Evolutionary conservation across 176 grass and related monocot genomes (phyloP), one percentile per base, ranked within the genome.

Genomic region (Dendrocalamus sinicus): DNA sequence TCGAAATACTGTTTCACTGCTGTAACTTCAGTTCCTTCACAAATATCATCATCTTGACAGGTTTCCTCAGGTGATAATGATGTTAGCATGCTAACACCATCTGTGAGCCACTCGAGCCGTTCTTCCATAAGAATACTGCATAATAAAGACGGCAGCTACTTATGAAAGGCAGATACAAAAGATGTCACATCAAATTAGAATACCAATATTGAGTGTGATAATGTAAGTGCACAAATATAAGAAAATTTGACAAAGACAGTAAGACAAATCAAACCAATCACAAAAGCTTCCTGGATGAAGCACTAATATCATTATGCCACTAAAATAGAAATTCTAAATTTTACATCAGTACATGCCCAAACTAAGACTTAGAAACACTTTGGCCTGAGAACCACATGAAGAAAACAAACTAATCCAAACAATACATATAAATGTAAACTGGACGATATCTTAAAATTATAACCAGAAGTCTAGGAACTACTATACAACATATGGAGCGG

Each of bases 111-210:
- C 70, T 94, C 94, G 0, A 99, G 88, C 40, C 96, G 94, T 86
- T 99, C 96, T 93, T 99, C 96, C 81, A 92, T 92, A 70, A 99
- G 79, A 84, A 99, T 94, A 77, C 96, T 81, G 63, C 70, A 83
- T 74, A 87, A 90, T 72, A 88, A 62, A 75, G 43, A 82, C 12
- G 24, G 19, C 71, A 77, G 77, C 24, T 32, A 89, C n/a, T 84
- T 67, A 85, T 67, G 51, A 67, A 62, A 76, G 59, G 65, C 50
- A 67, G 8, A 47, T 81, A 41, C 78, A 54, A 82, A 82, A 47
- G 69, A 86, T 22, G 39, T 65, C 12, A 77, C 37, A 41, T 76
- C 26, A n/a, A 62, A 85, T 54, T 83, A 61, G 44, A 70, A 79
- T 22, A 87, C 44, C 35, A 80, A 75, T 67, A 70, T 54, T 84